Base-by-base conservation (phyloP, 208 protist species). In the Acanthamoeba royreba region DNA sequence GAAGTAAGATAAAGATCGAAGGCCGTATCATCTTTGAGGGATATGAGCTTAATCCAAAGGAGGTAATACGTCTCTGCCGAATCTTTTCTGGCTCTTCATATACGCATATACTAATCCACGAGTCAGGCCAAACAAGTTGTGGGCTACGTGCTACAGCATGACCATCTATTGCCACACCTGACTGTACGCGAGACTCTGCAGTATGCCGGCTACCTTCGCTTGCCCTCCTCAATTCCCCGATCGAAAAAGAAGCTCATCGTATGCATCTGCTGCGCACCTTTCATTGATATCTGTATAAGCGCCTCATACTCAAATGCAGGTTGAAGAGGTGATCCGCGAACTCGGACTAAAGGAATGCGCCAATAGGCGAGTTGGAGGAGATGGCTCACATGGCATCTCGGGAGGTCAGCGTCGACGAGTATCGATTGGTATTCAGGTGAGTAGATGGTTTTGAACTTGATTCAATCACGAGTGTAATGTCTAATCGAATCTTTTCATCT, bases 341-440 rank as follows among this genome's bases (percentile, higher is more conserved):
- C 49, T 88, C 8, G 43, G 47, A 3, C 43, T 88, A 2, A 63
- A 88, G 45, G 49, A 88, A 2, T 88, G 81, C 46, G 81, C 81
- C 81, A 38, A 88, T 31, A n/a, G 47, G 1, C 43, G 43, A 0
- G 22, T 88, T 0, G 81, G 81, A 9, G 81, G 81, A 2, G 47
- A 53, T 45, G 43, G 43, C 11, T 43, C 43, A 0, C 33, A 74
- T 28, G 47, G 53, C 17, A 74, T 92, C 25, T 92, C 85, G 0
- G 85, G 85, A 47, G 95, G 95, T 11, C 66, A 96, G 86, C 81
- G 89, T 4, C 95, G 95, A 49, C 92, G 95, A 2, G 92, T 94
- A 17, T 94, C 93, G 79, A 95, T 96, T 38, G 95, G 94, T 43
- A 94, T 94, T 33, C 94, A 96, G 94, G 66, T 95, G 35, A 25